Conservation (phyloP, 495 filamentous ascomycete genomes). For the Aspergillus saccharolyticus region DNA sequence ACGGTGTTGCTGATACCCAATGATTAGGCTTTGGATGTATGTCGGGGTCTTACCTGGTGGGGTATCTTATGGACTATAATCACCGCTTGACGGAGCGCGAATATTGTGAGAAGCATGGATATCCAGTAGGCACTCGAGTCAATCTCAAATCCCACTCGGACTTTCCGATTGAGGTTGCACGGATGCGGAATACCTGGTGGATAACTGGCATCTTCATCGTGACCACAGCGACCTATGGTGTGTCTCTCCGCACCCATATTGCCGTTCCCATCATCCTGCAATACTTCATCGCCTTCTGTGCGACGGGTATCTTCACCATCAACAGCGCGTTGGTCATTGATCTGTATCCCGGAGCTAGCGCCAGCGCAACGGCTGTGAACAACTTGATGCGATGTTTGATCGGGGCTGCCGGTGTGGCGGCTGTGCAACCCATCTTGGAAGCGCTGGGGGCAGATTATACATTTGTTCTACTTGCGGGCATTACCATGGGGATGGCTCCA, state of each 20-base stretch:
- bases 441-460: constrained; percentile 54
- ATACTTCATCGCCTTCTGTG: constrained; percentile 45
- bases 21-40: constrained; percentile 31
- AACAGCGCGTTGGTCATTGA: constrained; percentile 61
- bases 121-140: constrained; percentile 36
- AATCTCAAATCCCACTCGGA: constrained; percentile 38
- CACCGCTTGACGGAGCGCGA: constrained; percentile 32
- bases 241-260: constrained; percentile 32
- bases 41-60: constrained; percentile 31
- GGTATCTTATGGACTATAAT: constrained; percentile 40
- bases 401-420: constrained; percentile 60
- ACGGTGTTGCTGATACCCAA: constrained; percentile 3
- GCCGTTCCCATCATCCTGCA: constrained; percentile 53
- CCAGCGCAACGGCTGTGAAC: constrained; percentile 65
- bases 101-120: constrained; percentile 34
- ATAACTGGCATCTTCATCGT: constrained; percentile 32
- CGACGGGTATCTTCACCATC: constrained; percentile 48
- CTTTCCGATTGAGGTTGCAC: constrained; percentile 48
- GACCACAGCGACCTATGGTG: constrained; percentile 26
- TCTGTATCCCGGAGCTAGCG: constrained; percentile 55
- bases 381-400: constrained; percentile 65
- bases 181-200: constrained; percentile 45
- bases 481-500: constrained; percentile 32
- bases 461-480: constrained; percentile 55
- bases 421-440: constrained; percentile 58